Base-by-base conservation (phyloP, 2,329 filamentous ascomycete species). In the Stagonosporopsis rhizophila region DNA sequence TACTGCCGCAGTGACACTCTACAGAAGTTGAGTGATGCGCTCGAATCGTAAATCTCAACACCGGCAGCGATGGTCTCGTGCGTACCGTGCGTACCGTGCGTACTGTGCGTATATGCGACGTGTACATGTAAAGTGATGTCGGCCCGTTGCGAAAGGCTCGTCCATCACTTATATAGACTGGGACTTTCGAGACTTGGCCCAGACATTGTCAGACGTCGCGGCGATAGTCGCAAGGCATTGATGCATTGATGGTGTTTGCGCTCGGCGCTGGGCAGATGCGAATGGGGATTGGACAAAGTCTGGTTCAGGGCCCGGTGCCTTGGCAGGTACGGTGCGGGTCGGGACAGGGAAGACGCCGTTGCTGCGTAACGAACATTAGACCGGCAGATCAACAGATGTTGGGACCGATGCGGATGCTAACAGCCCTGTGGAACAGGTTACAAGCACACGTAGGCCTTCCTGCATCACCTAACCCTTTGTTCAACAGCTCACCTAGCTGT, bases 341-440 rank as follows among this genome's bases (percentile, higher is more conserved):
- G 53, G 46, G 19, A 45, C 41, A 35, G 46, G 40, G 52, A 46
- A 41, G 53, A 42, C 47, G 53, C 53, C 53, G 53, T 56, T 56
- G 38, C 48, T 56, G 53, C 42, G 53, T 47, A 23, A 56, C 47
- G 38, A 52, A 52, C 46, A 25, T 28, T 56, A 42, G 25, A 44
- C 41, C 37, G 53, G 53, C 47, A 47, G 53, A 51, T 44, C 47
- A 48, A 56, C 47, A 32, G 32, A 25, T 42, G 41, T 46, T 56
- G 40, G 34, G 46, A 51, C 41, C 46, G 35, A 35, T 35, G 20
- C n/a, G 37, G 41, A 32, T 41, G 42, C 30, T 32, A 42, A 51
- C n/a, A n/a, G 41, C 27, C 41, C 28, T 25, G 53, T 52, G 53
- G 23, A 52, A 56, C 53, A 51, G 39, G 25, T 28, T 23, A 56